A percentile compares a stretch with the other conserved stretches of the same genome.
These are phyloP conservation scores for Sugiyamaella sp. DNA, from an alignment of 1,139 yeast species.

Conservation along the genomic window DNA sequence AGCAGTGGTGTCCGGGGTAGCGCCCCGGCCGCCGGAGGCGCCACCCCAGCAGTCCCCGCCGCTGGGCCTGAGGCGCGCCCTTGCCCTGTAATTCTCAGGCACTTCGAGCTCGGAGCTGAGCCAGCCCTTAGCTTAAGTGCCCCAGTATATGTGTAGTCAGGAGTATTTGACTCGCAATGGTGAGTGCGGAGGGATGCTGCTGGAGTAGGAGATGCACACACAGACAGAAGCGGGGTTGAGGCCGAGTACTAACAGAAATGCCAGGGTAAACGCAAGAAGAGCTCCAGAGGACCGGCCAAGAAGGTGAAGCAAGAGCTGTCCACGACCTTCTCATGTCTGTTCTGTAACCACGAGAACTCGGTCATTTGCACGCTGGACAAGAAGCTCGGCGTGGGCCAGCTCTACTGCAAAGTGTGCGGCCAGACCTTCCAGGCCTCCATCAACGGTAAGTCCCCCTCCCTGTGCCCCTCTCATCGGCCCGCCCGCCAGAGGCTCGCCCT, in stretches of 20 bases:
- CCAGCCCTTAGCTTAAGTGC: neutral
- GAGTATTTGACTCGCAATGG: neutral
- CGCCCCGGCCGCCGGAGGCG: neutral
- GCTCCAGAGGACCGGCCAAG: conserved; percentile 80
- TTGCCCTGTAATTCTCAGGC: neutral
- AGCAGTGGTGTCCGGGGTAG: neutral
- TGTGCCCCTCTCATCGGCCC: too few relatives aligned
- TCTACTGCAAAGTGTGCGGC: conserved; percentile 92
- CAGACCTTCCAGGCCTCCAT: conserved; percentile 91
- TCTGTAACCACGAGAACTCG: conserved; percentile 94
- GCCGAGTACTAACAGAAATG: neutral
- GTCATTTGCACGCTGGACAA: conserved; percentile 89
- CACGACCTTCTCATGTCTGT: conserved; percentile 84
- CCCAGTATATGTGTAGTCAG: neutral
- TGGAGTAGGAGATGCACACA: too few relatives aligned
- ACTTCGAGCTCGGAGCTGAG: neutral
- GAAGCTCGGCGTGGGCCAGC: conserved; percentile 79
- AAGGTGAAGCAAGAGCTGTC: conserved; percentile 80
- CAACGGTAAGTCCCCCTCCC: conserved; percentile 49
- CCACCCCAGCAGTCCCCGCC: too few relatives aligned
- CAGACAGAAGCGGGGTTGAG: too few relatives aligned
- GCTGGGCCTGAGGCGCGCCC: neutral
- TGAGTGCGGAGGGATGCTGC: neutral
- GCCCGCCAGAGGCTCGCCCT: neutral
- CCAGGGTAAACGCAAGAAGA: conserved; percentile 89